Percentiles rank a stretch among this genome's conserved stretches.
Conservation (phyloP, 768 basidiomycete species). For the Cyclocybe cylindracea region DNA sequence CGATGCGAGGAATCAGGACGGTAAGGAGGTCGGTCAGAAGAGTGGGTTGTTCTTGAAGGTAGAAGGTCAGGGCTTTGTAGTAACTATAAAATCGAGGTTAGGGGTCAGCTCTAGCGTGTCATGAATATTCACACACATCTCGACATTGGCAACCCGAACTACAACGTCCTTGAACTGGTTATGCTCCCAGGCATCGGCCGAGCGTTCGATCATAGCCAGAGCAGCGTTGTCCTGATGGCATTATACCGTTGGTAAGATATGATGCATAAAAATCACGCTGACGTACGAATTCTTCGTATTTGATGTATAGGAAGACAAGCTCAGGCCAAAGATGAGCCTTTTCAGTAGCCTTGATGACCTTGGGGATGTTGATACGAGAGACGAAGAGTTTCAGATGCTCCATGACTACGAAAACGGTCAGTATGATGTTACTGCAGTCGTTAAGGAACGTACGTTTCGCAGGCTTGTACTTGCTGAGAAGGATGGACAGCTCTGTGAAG, state of each 20-base stretch:
- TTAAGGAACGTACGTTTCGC: conserved; percentile 71
- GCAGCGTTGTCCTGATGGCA: conserved; percentile 85
- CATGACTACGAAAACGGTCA: conserved; percentile 66
- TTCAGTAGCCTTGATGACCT: conserved; percentile 96
- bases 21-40: conserved; percentile 92
- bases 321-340: conserved; percentile 98
- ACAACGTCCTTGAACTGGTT: conserved; percentile 99
- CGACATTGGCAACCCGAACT: conserved; percentile 95
- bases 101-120: not conserved
- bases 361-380: conserved; percentile 96
- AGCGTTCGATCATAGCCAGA: conserved; percentile 97
- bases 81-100: conserved; percentile 52
- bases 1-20: conserved; percentile 91
- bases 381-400: conserved; percentile 97
- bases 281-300: conserved; percentile 92
- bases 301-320: conserved; percentile 97
- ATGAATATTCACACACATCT: conserved; percentile 63
- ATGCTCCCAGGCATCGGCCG: conserved; percentile 99
- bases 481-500: conserved; percentile 90
- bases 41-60: conserved; percentile 90
- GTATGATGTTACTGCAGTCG: not conserved
- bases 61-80: conserved; percentile 94
- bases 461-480: conserved; percentile 95
- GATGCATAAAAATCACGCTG: not conserved
- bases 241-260: not conserved